Base-by-base conservation (phyloP, 805 yeast species). In the Yarrowia sp. region DNA sequence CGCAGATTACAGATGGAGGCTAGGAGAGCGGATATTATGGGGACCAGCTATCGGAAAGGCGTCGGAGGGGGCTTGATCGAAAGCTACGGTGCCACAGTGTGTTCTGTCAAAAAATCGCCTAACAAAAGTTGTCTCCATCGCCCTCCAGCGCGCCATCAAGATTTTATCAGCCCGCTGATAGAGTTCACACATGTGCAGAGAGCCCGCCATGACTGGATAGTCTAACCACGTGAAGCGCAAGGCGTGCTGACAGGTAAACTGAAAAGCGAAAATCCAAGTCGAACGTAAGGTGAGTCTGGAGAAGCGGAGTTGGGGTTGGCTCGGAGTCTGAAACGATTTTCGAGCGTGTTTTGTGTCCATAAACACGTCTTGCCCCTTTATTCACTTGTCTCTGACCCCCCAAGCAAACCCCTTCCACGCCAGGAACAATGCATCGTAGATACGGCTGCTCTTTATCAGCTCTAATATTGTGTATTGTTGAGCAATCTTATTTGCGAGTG, bases 181-280 rank as follows among this genome's bases (percentile, higher is more conserved):
- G 32, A 10, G 55, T 47, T 47, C 27, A 47, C 55, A 47, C 55
- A 47, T 47, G 55, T 47, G 55, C 55, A 47, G 55, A 47, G 55
- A 21, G 35, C 38, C 38, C 38, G 27, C 55, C 55, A 47, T 47
- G 55, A 47, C 12, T 47, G 55, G 55, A 47, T 47, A 31, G 38
- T 25, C 27, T 31, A 47, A 31, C 55, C 55, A 47, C 55, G 55
- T 47, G 55, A 47, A 47, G 36, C 55, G 55, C 55, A 47, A 47
- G 38, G 55, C 55, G 38, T 31, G 55, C 55, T 47, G 55, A 47
- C 29, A 47, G 55, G 55, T 25, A 47, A 47, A 47, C 55, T n/a
- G 55, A 31, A 47, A 47, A 14, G 51, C 5, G 16, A 29, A 19
- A 44, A 18, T 33, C 25, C 18, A 10, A 42, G 10, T 9, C 21